phyloP scores from a whole-genome alignment of 2,329 filamentous ascomycete genomes.

The Hypoxylon sp. region DNA sequence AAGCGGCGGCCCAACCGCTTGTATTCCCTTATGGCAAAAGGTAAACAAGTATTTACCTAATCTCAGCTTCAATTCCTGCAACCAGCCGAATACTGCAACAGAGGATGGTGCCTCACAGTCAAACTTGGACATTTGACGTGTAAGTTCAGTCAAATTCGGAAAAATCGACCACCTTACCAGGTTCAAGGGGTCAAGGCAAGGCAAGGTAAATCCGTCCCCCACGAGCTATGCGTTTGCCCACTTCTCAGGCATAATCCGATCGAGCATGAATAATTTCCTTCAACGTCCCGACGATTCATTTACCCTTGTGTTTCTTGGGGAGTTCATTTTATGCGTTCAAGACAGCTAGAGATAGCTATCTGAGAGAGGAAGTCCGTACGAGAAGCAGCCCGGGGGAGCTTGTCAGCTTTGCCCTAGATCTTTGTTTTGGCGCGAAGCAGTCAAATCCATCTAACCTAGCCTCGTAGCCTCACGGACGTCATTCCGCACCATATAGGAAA shows the following conservation, averaged over 20 bases:
- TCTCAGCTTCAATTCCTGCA: slow-evolving; percentile 26
- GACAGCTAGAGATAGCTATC: slow-evolving; percentile 23
- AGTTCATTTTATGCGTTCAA: slow-evolving; percentile 31
- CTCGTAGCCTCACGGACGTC: slow-evolving; percentile 26
- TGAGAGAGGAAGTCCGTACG: slow-evolving; percentile 6
- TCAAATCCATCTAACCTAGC: slow-evolving; percentile 16
- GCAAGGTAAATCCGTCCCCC: slow-evolving; percentile 28
- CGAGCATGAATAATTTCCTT: slow-evolving; percentile 43
- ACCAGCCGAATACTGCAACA: slow-evolving; percentile 17
- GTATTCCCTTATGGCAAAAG: slow-evolving; percentile 18
- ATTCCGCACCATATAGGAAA: slow-evolving; percentile 8
- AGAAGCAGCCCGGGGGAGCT: slow-evolving; percentile 7
- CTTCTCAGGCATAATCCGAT: slow-evolving; percentile 46
- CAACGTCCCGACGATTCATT: slow-evolving; percentile 38
- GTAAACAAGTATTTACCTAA: slow-evolving; percentile 23
- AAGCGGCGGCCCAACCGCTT: slow-evolving; percentile 20
- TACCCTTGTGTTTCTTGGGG: slow-evolving; percentile 33
- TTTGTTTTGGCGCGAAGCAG: slow-evolving; percentile 20
- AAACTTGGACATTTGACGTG: slow-evolving; percentile 23
- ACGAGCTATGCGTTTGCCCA: slow-evolving; percentile 29
- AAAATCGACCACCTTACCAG: slow-evolving; percentile 4
- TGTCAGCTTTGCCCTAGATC: slow-evolving; percentile 10
- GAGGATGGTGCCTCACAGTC: slow-evolving; percentile 12
- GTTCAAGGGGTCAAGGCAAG: slow-evolving; percentile 22
- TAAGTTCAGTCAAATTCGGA: slow-evolving; percentile 28